These are phyloP conservation scores for Penicillium sp. DNA, from an alignment of 2,329 filamentous ascomycete species.

Conservation along the genomic window DNA sequence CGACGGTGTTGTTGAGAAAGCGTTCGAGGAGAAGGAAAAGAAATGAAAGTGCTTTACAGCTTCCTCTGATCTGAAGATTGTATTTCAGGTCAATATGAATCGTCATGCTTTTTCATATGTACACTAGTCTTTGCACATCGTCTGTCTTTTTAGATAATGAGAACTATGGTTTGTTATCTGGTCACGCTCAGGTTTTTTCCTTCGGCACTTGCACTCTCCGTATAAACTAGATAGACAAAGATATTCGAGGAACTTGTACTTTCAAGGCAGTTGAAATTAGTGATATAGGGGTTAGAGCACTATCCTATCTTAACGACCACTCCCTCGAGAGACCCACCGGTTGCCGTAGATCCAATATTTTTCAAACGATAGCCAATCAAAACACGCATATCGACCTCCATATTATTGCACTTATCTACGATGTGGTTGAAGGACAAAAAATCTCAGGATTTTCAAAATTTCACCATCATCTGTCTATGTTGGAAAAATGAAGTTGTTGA, in stretches of 20 bases:
- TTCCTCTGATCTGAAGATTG: neutral
- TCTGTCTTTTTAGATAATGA: neutral
- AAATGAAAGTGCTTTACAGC: neutral
- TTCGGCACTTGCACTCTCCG: too few species aligned
- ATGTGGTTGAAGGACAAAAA: neutral
- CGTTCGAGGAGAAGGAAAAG: neutral
- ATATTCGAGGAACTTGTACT: too few species aligned
- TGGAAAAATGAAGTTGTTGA: neutral
- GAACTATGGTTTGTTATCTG: neutral
- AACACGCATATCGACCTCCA: neutral
- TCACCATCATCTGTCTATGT: too few species aligned
- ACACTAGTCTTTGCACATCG: neutral
- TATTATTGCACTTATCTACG: neutral
- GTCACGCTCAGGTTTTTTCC: too few species aligned
- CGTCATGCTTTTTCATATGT: neutral
- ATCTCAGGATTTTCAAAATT: fast-evolving
- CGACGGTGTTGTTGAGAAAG: conserved; percentile 2
- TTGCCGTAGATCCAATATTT: neutral
- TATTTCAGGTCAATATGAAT: neutral
- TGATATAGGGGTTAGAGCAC: too few species aligned
- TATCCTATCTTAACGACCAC: too few species aligned
- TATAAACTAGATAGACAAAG: too few species aligned
- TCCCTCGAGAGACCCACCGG: neutral
- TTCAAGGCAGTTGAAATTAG: too few species aligned
- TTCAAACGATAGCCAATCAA: neutral